phyloP scores from a whole-genome alignment of 2,329 filamentous ascomycete genomes.

The Stenocarpella maydis region DNA sequence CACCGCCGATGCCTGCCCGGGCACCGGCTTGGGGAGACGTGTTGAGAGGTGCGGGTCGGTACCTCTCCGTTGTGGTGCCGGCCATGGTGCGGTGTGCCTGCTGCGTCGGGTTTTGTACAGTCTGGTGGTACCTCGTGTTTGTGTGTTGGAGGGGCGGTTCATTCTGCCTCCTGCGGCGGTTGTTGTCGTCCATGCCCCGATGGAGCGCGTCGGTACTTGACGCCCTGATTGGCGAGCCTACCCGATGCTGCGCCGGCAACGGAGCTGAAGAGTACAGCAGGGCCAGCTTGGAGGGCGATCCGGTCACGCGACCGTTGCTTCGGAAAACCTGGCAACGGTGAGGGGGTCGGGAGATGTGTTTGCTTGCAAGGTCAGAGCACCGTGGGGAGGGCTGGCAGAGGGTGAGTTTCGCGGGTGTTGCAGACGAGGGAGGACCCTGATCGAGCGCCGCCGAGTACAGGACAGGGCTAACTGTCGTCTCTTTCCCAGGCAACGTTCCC shows the following conservation, averaged over 20 bases:
- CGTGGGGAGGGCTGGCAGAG: conserved; percentile 29
- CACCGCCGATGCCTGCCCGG: conserved; percentile 60
- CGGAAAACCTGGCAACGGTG: conserved; percentile 23
- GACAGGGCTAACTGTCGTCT: conserved; percentile 30
- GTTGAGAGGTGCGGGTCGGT: conserved; percentile 58
- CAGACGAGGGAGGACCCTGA: conserved; percentile 30
- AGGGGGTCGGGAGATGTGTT: conserved; percentile 28
- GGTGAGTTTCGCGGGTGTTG: conserved; percentile 32
- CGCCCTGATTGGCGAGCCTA: conserved; percentile 66
- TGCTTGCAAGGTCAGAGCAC: conserved; percentile 14
- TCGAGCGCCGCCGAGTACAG: conserved; percentile 27
- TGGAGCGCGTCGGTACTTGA: conserved; percentile 57
- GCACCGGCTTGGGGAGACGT: conserved; percentile 55
- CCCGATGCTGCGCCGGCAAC: conserved; percentile 72
- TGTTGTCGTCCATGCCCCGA: conserved; percentile 80
- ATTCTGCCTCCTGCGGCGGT: conserved; percentile 74
- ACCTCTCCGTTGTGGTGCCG: conserved; percentile 57
- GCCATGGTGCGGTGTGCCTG: conserved; percentile 54
- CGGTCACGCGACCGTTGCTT: conserved; percentile 44
- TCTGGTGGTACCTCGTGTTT: conserved; percentile 58
- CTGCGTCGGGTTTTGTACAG: conserved; percentile 58
- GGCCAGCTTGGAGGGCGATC: conserved; percentile 66
- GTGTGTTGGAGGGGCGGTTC: conserved; percentile 72
- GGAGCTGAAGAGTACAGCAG: conserved; percentile 67
- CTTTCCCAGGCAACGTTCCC: conserved; percentile 16